A percentile compares a stretch with the other conserved stretches of the same genome.
These are phyloP conservation scores for Craterostigma plantagineum DNA, from an alignment of 257 asterid species.

Conservation along the genomic window DNA sequence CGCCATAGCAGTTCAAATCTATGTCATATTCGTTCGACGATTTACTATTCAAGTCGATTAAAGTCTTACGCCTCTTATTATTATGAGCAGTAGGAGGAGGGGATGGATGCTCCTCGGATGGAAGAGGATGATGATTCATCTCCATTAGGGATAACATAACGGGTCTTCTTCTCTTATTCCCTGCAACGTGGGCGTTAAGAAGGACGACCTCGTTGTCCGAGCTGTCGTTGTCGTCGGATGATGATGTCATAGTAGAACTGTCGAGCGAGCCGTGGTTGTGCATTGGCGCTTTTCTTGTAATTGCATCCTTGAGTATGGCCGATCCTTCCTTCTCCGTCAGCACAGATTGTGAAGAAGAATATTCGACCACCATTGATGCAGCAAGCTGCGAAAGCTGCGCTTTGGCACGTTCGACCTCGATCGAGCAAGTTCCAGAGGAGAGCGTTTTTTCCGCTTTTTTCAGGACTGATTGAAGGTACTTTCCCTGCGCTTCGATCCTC, in stretches of 20 bases:
- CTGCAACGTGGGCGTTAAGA: neutral
- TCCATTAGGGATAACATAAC: conserved; percentile 33
- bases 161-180: conserved; percentile 16
- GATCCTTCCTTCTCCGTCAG: conserved; percentile 45
- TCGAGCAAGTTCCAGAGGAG: conserved; percentile 36
- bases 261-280: conserved; percentile 40
- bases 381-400: conserved; percentile 60
- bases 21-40: conserved; percentile 7
- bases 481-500: conserved; percentile 90
- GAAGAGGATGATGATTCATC: conserved; percentile 23
- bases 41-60: too few relatives aligned
- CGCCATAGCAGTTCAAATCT: conserved; percentile 39
- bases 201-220: too few relatives aligned
- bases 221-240: conserved; percentile 10
- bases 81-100: too few relatives aligned
- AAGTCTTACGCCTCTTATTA: conserved; percentile 6
- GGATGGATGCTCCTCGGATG: too few relatives aligned
- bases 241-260: conserved; percentile 72
- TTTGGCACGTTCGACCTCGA: conserved; percentile 46
- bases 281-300: conserved; percentile 19
- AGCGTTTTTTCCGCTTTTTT: conserved; percentile 71
- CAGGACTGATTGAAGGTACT: conserved; percentile 70
- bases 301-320: too few relatives aligned
- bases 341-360: conserved; percentile 42
- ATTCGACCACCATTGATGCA: conserved; percentile 50